Evolutionary conservation across 108 stramenopile genomes (phyloP), one percentile per base, ranked within the genome.

Genomic region (Nannochloropsis gaditana): DNA sequence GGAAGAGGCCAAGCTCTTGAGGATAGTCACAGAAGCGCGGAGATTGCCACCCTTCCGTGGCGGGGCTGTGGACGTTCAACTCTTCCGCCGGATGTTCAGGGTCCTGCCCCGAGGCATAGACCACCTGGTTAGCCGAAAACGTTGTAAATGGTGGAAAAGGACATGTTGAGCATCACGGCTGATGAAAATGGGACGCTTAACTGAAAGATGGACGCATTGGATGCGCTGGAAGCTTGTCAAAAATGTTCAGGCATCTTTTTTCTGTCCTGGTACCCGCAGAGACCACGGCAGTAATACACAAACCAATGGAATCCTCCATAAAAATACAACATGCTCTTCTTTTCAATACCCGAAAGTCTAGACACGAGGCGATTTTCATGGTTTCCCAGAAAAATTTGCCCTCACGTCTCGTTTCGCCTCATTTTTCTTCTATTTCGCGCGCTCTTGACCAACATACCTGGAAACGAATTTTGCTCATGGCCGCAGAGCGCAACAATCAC

Each of bases 41-140:
- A n/a, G 91, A 91, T 43, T 91, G 92, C 92, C 92, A 92, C 11
- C 92, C 92, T 81, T 88, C 82, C 3, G 92, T 92, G 21, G 84
- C 80, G 15, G 92, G 92, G 41, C 87, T 90, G 81, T 91, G 91
- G 19, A 47, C 80, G 43, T 92, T 92, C 9, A 92, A 91, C 81
- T 92, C 91, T 8, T 73, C 79, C 10, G 91, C 92, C 5, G 92
- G 92, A 81, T 90, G 92, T 42, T 92, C 92, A 15, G 90, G 90
- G 79, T 92, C 91, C 41, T 92, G 91, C 21, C 91, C 90, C n/a
- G 91, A 90, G 80, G 84, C 88, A 50, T 90, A 90, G 79, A 90
- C 91, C 81, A 92, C 92, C 43, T 89, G 47, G 15, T 10, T 11
- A 50, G 47, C 11, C 0, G 47, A 15, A 15, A 15, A 50, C 11